These are phyloP conservation scores for Aquilaria sinensis DNA, from an alignment of 345 rosid genomes.

Conservation along the genomic window DNA sequence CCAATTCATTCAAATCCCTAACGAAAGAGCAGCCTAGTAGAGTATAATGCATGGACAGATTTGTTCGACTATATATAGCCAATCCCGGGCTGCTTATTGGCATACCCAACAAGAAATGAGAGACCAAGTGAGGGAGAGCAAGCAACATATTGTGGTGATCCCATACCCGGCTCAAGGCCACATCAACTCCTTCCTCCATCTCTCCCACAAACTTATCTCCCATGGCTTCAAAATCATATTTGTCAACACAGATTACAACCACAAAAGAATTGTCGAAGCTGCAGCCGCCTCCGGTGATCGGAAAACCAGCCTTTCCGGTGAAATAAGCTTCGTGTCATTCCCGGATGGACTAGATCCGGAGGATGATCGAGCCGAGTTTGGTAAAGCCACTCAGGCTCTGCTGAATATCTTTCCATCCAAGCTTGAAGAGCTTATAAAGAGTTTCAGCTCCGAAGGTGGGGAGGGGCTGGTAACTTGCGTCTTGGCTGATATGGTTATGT, in stretches of 20 bases:
- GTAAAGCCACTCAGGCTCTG: not conserved
- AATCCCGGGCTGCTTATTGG: too few relatives aligned
- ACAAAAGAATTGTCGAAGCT: not conserved
- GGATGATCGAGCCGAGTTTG: constrained; percentile 12
- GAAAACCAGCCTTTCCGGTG: too few relatives aligned
- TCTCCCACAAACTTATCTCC: not conserved
- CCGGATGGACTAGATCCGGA: constrained; percentile 13
- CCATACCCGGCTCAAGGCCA: constrained; percentile 13
- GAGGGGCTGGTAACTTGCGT: constrained; percentile 4
- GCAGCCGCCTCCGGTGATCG: not conserved
- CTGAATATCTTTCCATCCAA: not conserved
- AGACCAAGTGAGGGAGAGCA: constrained; percentile 2
- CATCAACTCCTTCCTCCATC: constrained; percentile 6
- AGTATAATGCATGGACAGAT: too few relatives aligned
- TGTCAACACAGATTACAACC: constrained; percentile 1
- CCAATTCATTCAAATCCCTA: too few relatives aligned
- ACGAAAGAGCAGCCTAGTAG: too few relatives aligned
- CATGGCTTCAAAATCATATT: constrained; percentile 7
- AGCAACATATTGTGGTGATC: constrained; percentile 12
- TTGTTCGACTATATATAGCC: too few relatives aligned
- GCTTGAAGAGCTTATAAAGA: constrained; percentile 12
- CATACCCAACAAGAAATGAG: too few relatives aligned
- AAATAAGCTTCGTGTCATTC: constrained; percentile 1
- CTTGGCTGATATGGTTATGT: constrained; percentile 4
- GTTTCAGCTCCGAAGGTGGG: not conserved